Evolutionary conservation across 2,329 filamentous ascomycete genomes (phyloP).

Genomic region (Cladosporium colombiae): DNA sequence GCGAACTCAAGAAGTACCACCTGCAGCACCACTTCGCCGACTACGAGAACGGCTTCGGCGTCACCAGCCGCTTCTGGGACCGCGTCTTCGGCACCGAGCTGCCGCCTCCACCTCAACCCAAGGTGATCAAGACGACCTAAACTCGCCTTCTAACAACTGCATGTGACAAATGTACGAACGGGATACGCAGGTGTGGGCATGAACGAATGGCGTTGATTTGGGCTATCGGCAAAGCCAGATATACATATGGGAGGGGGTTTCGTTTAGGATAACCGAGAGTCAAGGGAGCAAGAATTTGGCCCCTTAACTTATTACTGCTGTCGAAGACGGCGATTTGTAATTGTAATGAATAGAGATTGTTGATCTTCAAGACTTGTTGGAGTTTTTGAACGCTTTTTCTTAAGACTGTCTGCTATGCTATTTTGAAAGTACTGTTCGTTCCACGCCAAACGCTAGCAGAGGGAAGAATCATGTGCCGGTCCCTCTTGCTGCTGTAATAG

Average conservation of each 20-base stretch:
- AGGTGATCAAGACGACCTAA: slow-evolving; percentile 48
- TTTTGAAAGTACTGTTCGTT: neutral
- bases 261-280: neutral
- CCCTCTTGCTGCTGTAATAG: neutral
- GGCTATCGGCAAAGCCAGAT: neutral
- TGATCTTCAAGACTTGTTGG: neutral
- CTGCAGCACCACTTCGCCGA: slow-evolving; percentile 97
- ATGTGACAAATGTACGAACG: neutral
- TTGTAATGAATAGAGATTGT: neutral
- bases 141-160: neutral
- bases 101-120: slow-evolving; percentile 47
- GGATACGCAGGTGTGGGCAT: neutral
- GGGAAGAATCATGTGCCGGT: neutral
- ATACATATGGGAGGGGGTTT: neutral
- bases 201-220: neutral
- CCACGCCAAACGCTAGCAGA: neutral
- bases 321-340: neutral
- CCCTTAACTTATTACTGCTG: neutral
- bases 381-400: neutral
- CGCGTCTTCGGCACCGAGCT: slow-evolving; percentile 87
- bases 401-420: neutral
- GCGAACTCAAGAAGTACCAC: slow-evolving; percentile 94
- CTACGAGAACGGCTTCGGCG: slow-evolving; percentile 95
- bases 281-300: neutral
- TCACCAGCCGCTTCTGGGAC: slow-evolving; percentile 97